Conservation (phyloP, 257 asterid species). For the Fraxinus americana region DNA sequence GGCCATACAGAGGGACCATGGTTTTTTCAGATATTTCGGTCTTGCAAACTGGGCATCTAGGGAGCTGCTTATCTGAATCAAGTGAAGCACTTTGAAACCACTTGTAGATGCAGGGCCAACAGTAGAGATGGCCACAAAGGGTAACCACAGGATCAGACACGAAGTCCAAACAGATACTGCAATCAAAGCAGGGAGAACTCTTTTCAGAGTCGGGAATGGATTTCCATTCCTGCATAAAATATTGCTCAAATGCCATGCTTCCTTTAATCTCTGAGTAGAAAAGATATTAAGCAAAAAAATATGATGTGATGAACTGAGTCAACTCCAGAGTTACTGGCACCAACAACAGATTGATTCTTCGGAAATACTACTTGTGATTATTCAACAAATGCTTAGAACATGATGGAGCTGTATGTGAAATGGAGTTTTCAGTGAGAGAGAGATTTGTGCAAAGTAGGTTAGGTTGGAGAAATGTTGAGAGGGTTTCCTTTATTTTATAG, state of each 20-base stretch:
- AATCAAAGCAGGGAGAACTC: slow-evolving; percentile 60
- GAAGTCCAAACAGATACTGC: slow-evolving; percentile 79
- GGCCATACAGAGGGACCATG: slow-evolving; percentile 74
- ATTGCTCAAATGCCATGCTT: slow-evolving; percentile 60
- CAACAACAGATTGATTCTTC: no score
- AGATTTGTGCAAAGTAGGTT: not conserved
- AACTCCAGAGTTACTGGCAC: not conserved
- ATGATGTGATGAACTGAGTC: no score
- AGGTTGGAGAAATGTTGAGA: slow-evolving; percentile 16
- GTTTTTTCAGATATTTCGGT: slow-evolving; percentile 63
- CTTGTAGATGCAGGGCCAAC: slow-evolving; percentile 93
- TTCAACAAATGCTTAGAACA: no score
- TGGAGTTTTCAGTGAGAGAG: slow-evolving; percentile 4
- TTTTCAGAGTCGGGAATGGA: slow-evolving; percentile 53
- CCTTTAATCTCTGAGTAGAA: slow-evolving; percentile 23
- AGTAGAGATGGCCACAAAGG: slow-evolving; percentile 84
- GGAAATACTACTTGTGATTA: no score
- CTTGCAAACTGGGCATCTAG: slow-evolving; percentile 84
- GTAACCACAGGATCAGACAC: slow-evolving; percentile 83
- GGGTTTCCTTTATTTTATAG: slow-evolving; percentile 24
- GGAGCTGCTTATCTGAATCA: slow-evolving; percentile 38
- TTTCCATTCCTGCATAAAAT: slow-evolving; percentile 51
- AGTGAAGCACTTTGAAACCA: slow-evolving; percentile 58
- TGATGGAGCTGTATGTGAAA: not conserved
- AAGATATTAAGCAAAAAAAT: no score